Base-by-base conservation (phyloP, 2,329 filamentous ascomycete species). In the Nemania sp. region DNA sequence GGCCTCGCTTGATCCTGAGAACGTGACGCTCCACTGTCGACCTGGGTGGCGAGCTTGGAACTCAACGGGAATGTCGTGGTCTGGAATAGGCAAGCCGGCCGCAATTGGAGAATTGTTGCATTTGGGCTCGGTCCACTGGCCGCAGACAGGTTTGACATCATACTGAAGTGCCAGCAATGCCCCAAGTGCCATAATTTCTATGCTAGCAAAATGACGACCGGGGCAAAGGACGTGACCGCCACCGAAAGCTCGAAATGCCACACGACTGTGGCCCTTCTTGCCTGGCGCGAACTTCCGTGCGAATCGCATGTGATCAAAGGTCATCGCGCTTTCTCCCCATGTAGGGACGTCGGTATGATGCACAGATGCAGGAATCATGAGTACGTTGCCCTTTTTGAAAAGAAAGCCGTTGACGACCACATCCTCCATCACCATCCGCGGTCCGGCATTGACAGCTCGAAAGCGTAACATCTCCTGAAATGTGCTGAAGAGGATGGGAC, bases 401-500 rank as follows among this genome's bases (percentile, higher is more conserved):
- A 74, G 65, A 32, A 69, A 70, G 22, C 57, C 66, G 47, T 69
- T 68, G 2, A 74, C 52, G n/a, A 47, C 5, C 2, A 73, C 73
- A 18, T 78, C 74, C 11, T 78, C 73, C 1, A 77, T 61, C 0
- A 76, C 20, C 1, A 75, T 43, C 5, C 76, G 73, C 1, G 71
- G 43, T 0, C 73, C 72, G 0, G 73, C 59, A 35, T 59, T 73
- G 15, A 76, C 57, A 2, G 73, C 61, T 20, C 72, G 76, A 51
- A 69, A 70, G 1, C 75, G 75, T 11, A 79, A 62, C 0, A 69
- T 73, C 49, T 78, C 77, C 24, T 77, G 72, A 32, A 76, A 77
- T 1, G 73, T 76, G 41, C 73, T 75, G 26, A 74, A n/a, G 5
- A 79, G 72, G 1, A 75, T 60, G 0, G 74, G 76, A n/a, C 76